phyloP scores from a whole-genome alignment of 192 early-diverging fungal genomes.

The Umbelopsis sp. region DNA sequence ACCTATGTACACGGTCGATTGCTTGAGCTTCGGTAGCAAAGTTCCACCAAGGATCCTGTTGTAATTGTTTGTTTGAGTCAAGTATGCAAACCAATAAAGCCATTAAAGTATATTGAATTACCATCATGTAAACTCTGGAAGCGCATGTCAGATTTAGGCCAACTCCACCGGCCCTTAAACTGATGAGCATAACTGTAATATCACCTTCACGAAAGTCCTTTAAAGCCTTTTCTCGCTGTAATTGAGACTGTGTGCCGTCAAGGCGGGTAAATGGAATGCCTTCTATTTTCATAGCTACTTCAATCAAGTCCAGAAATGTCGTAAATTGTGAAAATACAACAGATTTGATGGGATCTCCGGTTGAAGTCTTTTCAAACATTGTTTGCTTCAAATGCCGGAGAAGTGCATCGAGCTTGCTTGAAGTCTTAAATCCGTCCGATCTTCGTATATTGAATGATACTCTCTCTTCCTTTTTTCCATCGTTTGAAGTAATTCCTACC shows the following conservation, averaged over 20 bases:
- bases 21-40: slow-evolving; percentile 78
- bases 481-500: not conserved
- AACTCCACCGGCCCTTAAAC: slow-evolving; percentile 75
- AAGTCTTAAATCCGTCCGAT: slow-evolving; percentile 26
- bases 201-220: slow-evolving; percentile 58
- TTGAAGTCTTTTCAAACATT: not conserved
- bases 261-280: slow-evolving; percentile 68
- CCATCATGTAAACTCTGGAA: slow-evolving; percentile 69
- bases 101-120: slow-evolving; percentile 46
- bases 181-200: slow-evolving; percentile 61
- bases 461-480: not conserved
- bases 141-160: slow-evolving; percentile 78
- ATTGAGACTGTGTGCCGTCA: slow-evolving; percentile 76
- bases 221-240: slow-evolving; percentile 56
- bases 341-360: slow-evolving; percentile 52
- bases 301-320: slow-evolving; percentile 76
- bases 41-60: slow-evolving; percentile 78
- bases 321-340: slow-evolving; percentile 98
- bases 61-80: slow-evolving; percentile 42
- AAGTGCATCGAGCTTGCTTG: slow-evolving; percentile 53
- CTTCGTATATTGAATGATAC: slow-evolving; percentile 23
- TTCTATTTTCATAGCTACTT: slow-evolving; percentile 51
- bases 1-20: slow-evolving; percentile 82
- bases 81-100: not conserved
- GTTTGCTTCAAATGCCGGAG: slow-evolving; percentile 39